phyloP scores from a whole-genome alignment of 352 stramenopile genomes.

The Pythium sukuiense region DNA sequence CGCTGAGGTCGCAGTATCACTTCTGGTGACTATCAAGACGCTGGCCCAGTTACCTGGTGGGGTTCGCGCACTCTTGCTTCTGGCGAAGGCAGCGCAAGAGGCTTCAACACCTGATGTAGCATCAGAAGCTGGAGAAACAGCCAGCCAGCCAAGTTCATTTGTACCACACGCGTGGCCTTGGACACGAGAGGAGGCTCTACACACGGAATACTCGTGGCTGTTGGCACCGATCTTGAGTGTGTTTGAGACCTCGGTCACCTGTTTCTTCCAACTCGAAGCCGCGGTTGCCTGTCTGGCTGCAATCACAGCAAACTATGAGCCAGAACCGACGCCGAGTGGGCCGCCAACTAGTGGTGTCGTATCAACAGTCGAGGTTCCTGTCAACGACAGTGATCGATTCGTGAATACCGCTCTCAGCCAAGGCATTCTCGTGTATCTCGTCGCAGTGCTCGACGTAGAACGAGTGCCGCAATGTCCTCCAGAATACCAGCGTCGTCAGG shows the following conservation, averaged over 20 bases:
- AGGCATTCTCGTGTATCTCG: conserved; percentile 42
- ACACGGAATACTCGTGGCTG: conserved; percentile 31
- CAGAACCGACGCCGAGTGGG: conserved; percentile 26
- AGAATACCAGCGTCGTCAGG: conserved; percentile 15
- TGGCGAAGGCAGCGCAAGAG: conserved; percentile 14
- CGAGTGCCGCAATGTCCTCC: conserved; percentile 26
- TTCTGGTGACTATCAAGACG: conserved; percentile 15
- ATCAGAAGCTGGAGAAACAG: background rate
- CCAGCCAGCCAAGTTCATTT: background rate
- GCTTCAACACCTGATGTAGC: background rate
- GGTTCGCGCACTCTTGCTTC: conserved; percentile 16
- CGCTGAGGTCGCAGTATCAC: conserved; percentile 17
- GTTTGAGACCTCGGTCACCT: conserved; percentile 36
- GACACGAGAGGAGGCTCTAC: conserved; percentile 23
- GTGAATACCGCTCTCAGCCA: conserved; percentile 37
- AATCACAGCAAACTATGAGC: conserved; percentile 38
- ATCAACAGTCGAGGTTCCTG: conserved; percentile 4
- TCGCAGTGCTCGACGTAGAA: conserved; percentile 43
- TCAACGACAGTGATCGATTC: conserved; percentile 39
- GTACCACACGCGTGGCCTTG: conserved; percentile 20
- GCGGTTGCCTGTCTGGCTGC: conserved; percentile 32
- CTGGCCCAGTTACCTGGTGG: conserved; percentile 23
- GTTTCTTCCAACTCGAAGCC: conserved; percentile 50
- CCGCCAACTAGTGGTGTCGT: conserved; percentile 12
- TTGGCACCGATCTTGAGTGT: conserved; percentile 41